phyloP scores from a whole-genome alignment of 495 filamentous ascomycete species.

The Zalerion maritima region DNA sequence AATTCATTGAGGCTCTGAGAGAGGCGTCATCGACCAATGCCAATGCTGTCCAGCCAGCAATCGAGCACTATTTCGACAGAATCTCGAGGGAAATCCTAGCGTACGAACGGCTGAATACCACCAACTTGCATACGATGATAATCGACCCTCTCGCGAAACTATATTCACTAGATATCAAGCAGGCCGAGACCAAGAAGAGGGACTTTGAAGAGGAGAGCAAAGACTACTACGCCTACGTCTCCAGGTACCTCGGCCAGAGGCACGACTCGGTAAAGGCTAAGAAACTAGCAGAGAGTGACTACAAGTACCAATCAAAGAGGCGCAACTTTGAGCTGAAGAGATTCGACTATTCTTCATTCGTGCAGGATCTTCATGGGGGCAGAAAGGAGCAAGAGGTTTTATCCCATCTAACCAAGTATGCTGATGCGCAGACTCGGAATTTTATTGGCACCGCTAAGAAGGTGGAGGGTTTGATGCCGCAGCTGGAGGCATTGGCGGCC shows the following conservation, averaged over 20 bases:
- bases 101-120: constrained; percentile 73
- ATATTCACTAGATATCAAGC: constrained; percentile 93
- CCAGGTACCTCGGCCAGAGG: constrained; percentile 84
- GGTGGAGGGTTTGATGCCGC: constrained; percentile 74
- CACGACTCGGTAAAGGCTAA: constrained; percentile 96
- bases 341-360: constrained; percentile 98
- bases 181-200: constrained; percentile 90
- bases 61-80: constrained; percentile 97
- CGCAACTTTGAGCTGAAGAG: constrained; percentile 91
- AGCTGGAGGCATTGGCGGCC: constrained; percentile 77
- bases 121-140: constrained; percentile 77
- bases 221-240: constrained; percentile 91
- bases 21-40: constrained; percentile 85
- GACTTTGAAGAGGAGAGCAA: constrained; percentile 98
- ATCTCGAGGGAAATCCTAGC: constrained; percentile 79
- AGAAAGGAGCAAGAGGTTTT: constrained; percentile 96
- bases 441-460: constrained; percentile 74
- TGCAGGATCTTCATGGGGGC: constrained; percentile 95
- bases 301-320: constrained; percentile 89
- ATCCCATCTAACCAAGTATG: constrained; percentile 89
- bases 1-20: constrained; percentile 73
- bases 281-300: constrained; percentile 84
- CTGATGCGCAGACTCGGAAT: constrained; percentile 72
- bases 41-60: constrained; percentile 84
- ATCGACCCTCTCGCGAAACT: constrained; percentile 87